Conservation (phyloP, 2,329 filamentous ascomycete genomes). For the Fusarium pseudocircinatum region DNA sequence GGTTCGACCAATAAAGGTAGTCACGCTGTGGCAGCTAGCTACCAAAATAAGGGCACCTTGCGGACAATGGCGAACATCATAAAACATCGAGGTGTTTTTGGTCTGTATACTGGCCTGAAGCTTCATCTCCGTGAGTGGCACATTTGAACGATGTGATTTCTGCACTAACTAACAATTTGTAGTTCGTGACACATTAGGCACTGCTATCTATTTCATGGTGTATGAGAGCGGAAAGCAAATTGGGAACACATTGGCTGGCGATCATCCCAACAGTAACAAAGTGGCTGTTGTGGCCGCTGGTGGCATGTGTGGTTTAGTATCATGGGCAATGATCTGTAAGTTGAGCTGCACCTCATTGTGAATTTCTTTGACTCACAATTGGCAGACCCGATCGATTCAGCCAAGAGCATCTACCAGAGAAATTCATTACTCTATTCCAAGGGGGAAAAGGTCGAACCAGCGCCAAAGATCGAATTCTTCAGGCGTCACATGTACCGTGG, state of each 20-base stretch:
- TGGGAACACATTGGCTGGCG: constrained; percentile 76
- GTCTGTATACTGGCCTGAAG: constrained; percentile 83
- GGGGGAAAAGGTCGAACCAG: constrained; percentile 69
- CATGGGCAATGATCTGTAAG: constrained; percentile 81
- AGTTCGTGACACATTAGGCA: constrained; percentile 87
- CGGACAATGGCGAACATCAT: constrained; percentile 81
- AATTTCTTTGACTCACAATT: constrained; percentile 5
- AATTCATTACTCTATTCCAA: constrained; percentile 77
- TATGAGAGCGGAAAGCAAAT: constrained; percentile 89
- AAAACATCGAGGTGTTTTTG: constrained; percentile 75
- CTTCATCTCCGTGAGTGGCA: constrained; percentile 75
- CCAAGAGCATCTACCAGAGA: constrained; percentile 86
- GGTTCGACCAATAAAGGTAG: constrained; percentile 54
- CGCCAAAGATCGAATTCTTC: constrained; percentile 81
- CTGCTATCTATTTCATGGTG: constrained; percentile 87
- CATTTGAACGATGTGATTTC: neutral
- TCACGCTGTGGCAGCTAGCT: constrained; percentile 71
- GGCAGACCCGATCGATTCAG: constrained; percentile 77
- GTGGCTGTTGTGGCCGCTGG: constrained; percentile 81
- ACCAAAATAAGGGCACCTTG: constrained; percentile 80
- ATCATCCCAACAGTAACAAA: constrained; percentile 79
- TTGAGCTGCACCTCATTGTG: constrained; percentile 55
- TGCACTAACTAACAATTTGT: constrained; percentile 2
- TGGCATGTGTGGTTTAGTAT: constrained; percentile 83
- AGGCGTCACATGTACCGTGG: constrained; percentile 83